A percentile compares a stretch with the other conserved stretches of the same genome.
phyloP scores from a whole-genome alignment of 164 flowering plant species.

The Magnolia kwangsiensis region DNA sequence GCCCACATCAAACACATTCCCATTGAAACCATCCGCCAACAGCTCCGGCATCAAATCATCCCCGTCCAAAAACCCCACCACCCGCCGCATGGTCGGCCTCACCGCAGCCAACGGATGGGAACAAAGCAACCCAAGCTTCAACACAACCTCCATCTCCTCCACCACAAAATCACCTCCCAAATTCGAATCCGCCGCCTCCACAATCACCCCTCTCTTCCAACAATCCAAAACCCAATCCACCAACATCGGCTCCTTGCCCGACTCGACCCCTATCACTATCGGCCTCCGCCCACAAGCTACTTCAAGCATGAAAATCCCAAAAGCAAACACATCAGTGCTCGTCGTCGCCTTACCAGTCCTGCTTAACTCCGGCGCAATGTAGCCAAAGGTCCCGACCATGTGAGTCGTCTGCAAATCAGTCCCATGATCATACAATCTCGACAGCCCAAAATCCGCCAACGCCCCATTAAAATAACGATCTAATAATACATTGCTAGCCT shows the following conservation, averaged over 20 bases:
- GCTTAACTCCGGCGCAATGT: conserved; percentile 18
- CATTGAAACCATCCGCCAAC: neutral
- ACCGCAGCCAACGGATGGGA: conserved; percentile 7
- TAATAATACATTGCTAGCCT: conserved; percentile 21
- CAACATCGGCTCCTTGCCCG: neutral
- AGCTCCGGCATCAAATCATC: neutral
- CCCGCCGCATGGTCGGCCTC: conserved; percentile 21
- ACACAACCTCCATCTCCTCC: conserved; percentile 20
- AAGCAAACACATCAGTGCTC: conserved; percentile 18
- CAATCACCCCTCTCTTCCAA: conserved; percentile 12
- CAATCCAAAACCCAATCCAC: conserved; percentile 18
- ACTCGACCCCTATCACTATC: neutral
- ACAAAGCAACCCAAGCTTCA: conserved; percentile 22
- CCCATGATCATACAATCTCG: conserved; percentile 21
- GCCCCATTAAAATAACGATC: conserved; percentile 12
- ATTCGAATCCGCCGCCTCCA: conserved; percentile 18
- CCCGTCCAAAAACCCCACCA: conserved; percentile 13
- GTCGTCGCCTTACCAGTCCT: conserved; percentile 20
- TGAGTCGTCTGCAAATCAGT: conserved; percentile 15
- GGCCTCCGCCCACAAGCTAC: conserved; percentile 24
- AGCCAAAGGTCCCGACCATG: conserved; percentile 20
- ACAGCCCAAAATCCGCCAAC: conserved; percentile 25
- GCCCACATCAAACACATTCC: neutral
- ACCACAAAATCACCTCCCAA: neutral
- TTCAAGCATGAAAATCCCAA: conserved; percentile 21